Conservation (phyloP, 257 asterid genomes). For the Solanum bulbocastanum region DNA sequence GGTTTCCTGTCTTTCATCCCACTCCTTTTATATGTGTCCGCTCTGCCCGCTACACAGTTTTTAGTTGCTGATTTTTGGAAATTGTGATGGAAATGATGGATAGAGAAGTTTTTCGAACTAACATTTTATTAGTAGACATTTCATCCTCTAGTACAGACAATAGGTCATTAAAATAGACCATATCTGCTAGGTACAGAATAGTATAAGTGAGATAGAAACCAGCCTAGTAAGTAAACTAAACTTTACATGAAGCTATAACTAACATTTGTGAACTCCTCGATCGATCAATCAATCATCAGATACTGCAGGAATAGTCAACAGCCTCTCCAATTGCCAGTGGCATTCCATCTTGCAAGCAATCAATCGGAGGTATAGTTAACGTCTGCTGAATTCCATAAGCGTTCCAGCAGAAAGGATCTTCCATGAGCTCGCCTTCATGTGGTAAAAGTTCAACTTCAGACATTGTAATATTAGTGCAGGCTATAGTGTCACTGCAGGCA, state of each 20-base stretch:
- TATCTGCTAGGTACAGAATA: neutral
- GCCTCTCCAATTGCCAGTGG: conserved; percentile 46
- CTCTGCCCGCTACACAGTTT: neutral
- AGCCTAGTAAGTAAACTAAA: neutral
- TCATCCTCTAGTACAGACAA: neutral
- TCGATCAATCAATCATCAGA: neutral
- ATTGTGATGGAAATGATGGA: neutral
- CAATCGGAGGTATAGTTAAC: conserved; percentile 81
- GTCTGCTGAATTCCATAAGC: conserved; percentile 83
- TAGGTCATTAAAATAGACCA: neutral
- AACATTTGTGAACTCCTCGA: neutral
- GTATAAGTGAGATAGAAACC: neutral
- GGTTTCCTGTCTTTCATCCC: neutral
- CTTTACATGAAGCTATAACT: neutral
- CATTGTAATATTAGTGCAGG: conserved; percentile 91
- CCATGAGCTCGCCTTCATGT: conserved; percentile 62
- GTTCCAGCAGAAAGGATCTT: conserved; percentile 98
- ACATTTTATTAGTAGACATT: neutral
- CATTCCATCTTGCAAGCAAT: conserved; percentile 70
- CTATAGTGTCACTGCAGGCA: conserved; percentile 76
- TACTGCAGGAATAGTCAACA: conserved; percentile 30
- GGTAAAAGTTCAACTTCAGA: conserved; percentile 91
- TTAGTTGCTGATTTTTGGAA: neutral
- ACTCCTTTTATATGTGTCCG: neutral
- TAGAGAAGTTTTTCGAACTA: neutral